Conservation (phyloP, 805 yeast genomes). For the Cyberlindnera misumaiensis region DNA sequence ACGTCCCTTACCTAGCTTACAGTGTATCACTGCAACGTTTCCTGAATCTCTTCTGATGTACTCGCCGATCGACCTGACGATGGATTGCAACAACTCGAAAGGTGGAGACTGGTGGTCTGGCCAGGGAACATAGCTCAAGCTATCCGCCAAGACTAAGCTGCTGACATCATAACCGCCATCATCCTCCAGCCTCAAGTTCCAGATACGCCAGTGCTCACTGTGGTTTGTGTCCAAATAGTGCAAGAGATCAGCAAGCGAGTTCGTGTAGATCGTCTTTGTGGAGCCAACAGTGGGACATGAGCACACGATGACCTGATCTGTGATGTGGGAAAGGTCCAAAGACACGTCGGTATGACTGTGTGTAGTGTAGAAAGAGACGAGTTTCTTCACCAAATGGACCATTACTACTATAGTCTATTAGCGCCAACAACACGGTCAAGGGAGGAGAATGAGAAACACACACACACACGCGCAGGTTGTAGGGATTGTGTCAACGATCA, state of each 20-base stretch:
- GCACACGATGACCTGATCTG: conserved; percentile 59
- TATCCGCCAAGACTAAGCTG: conserved; percentile 2
- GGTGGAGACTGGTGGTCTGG: conserved; percentile 78
- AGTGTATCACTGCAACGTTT: conserved; percentile 68
- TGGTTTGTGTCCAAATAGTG: conserved; percentile 40
- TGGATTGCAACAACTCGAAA: conserved; percentile 39
- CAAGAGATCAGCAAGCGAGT: conserved; percentile 44
- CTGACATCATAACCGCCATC: conserved; percentile 30
- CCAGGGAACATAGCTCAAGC: conserved; percentile 38
- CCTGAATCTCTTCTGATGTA: conserved; percentile 30
- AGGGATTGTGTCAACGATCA: too few species aligned
- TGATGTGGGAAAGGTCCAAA: conserved; percentile 63
- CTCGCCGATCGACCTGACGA: conserved; percentile 38
- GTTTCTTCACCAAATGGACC: conserved; percentile 1
- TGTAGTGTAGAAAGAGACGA: not conserved
- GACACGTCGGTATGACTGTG: conserved; percentile 11
- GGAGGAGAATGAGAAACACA: too few species aligned
- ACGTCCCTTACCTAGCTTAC: conserved; percentile 89
- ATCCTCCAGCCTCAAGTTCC: conserved; percentile 64
- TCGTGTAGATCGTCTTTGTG: conserved; percentile 42
- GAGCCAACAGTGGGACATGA: conserved; percentile 60
- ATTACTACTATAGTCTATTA: not conserved
- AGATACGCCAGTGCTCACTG: conserved; percentile 55
- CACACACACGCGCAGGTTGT: too few species aligned
- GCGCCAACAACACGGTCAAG: not conserved